Evolutionary conservation across 306 rosid genomes (phyloP), one percentile per base, ranked within the genome.

Genomic region (Glycine tomentella): DNA sequence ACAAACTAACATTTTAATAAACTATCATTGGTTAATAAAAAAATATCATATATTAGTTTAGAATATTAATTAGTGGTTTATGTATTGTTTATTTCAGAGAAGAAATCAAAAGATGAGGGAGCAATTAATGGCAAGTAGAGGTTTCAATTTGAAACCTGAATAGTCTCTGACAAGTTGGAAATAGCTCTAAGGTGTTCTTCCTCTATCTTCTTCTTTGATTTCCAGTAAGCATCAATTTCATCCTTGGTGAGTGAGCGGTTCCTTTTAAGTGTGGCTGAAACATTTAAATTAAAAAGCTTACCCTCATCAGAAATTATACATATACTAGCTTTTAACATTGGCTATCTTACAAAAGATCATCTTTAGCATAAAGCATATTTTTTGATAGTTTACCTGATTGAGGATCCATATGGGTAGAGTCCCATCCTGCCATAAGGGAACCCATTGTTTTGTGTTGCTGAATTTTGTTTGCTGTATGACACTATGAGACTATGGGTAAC

Each of bases 351-450:
- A 46, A 50, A 82, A 51, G 40, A 14, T 25, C 1, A 2, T 25
- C 12, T 31, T 53, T 7, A 65, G 1, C 33, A 40, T 4, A 46
- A 38, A 68, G 20, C 65, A 67, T 51, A 56, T 13, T 51, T 16
- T 13, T 48, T 64, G 11, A 53, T 16, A 25, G 3, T 38, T 65
- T 17, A 92, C 97, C 97, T 87, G 93, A 72, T 49, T 89, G 85
- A 9, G 90, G 82, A 76, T 84, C 81, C n/a, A 68, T 52, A 3
- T 63, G 63, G 7, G 78, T 81, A 2, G 97, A 88, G 68, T 34
- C 72, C 98, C 98, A 91, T 65, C 97, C 98, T 42, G 93, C 86
- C 97, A 92, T 88, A 50, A 92, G 90, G 72, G 98, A 94, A 86
- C 98, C 97, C 98, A 94, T 90, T 58, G 66, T 46, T 91, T 88